Base-by-base conservation (phyloP, 352 stramenopile genomes). In the Pythium oligandrum region DNA sequence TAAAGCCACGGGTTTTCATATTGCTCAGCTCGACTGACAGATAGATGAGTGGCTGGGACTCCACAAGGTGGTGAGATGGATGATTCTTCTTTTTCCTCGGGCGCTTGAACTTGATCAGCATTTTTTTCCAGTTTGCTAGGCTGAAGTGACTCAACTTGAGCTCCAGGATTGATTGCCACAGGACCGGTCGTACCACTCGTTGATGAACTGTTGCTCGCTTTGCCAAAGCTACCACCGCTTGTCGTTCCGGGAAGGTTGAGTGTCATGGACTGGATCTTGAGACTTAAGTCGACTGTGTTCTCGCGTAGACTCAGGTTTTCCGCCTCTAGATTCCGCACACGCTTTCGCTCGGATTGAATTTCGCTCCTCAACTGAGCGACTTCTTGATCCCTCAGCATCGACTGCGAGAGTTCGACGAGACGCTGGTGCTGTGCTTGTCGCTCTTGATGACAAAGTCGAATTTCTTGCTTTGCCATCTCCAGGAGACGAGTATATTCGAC, bases 381-480 rank as follows among this genome's bases (percentile, higher is more conserved):
- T 40, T 89, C 75, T 9, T 66, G 63, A 44, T 87, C 75, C 42
- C 62, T 70, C 49, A 87, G 73, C 30, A 78, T 46, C 0, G 69
- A 69, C 40, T 69, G 78, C 1, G 78, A 83, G 2, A 86, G 56
- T 53, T 87, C 78, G 1, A 59, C 63, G 4, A 86, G 54, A 3
- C 64, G 63, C 31, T 55, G 58, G 30, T 83, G 76, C 40, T 86
- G 75, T 8, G 66, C 61, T 39, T 87, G 73, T 3, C 64, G 60
- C 17, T 89, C 75, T 33, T 75, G 65, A 12, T 89, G 78, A 53
- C 75, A 79, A 38, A 89, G 48, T 1, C 64, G 64, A n/a, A 89
- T 89, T 42, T 89, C 78, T 44, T 87, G 71, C 51, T 89, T 86
- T 0, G 75, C 75, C 73, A 89, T 84, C 37, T 89, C 78, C 4